Base-by-base conservation (phyloP, 2,329 filamentous ascomycete genomes). In the Aspergillus brasiliensis region DNA sequence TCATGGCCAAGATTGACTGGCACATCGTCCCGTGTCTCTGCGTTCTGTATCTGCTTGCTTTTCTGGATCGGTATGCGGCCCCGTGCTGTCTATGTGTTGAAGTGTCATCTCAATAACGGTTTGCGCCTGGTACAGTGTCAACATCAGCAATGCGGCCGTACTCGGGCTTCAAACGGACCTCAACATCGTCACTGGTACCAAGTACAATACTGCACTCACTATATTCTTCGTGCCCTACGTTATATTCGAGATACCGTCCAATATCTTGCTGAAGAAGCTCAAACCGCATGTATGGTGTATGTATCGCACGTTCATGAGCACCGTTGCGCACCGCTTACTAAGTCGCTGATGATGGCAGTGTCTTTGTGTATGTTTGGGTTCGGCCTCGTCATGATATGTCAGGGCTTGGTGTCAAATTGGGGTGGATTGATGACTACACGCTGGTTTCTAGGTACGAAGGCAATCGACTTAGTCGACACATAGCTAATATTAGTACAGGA, bases 211-310 rank as follows among this genome's bases (percentile, higher is more conserved):
- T 13, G 88, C 88, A 1, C 80, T 93, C 62, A 89, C 88, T 58
- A 91, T 93, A 69, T 93, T 94, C 79, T 94, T 93, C 75, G 84
- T 93, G 1, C 90, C 91, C 1, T 94, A 93, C 72, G 81, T 91
- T 67, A 69, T 90, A 57, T 78, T 73, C 51, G 76, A 79, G 78
- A 90, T 93, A 58, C 88, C 88, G 0, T 89, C 86, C 65, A 91
- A 91, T 70, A 84, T 92, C 57, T 76, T 92, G 27, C 78, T 93
- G 52, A 92, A 92, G 78, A 82, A 77, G 60, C 78, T 89, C 57
- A 84, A 82, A 63, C 89, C 89, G 1, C 83, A 88, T 62, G 77
- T 90, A 51, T 92, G 88, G 91, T 81, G 78, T 80, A 73, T 56
- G 77, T 73, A 31, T 47, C 17, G 10, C 34, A 23, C 37, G 6